Evolutionary conservation across 2,329 filamentous ascomycete genomes (phyloP).

Genomic region (Fusarium newnesense): DNA sequence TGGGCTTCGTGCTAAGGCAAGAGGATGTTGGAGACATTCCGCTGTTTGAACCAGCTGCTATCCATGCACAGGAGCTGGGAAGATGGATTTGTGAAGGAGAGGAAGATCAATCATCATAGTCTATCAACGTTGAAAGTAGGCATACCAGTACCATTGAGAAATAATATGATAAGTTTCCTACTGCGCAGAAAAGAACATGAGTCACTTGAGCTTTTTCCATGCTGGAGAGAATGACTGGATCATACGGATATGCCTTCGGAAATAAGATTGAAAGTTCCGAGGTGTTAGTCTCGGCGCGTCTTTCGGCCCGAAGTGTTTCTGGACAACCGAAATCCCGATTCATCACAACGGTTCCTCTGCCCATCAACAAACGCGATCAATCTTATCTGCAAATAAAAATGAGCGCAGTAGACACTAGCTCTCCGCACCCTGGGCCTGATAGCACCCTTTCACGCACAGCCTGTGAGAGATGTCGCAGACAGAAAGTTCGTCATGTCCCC

Average conservation of each 20-base stretch:
- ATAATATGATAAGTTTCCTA: not conserved
- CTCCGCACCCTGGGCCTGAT: not conserved
- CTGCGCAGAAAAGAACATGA: not conserved
- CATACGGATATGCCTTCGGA: no score
- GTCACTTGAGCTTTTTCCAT: not conserved
- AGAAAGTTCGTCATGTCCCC: not conserved
- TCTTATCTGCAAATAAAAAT: not conserved
- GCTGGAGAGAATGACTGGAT: not conserved
- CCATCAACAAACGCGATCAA: not conserved
- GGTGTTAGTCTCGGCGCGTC: not conserved
- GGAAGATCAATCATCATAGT: not conserved
- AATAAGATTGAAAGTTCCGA: no score
- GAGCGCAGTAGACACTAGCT: not conserved
- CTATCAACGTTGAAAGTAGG: fast-evolving
- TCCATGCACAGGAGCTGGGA: not conserved
- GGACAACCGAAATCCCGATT: not conserved
- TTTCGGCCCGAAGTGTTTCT: not conserved
- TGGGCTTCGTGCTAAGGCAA: not conserved
- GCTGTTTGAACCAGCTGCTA: not conserved
- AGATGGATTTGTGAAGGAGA: not conserved
- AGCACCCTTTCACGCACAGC: not conserved
- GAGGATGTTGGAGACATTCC: not conserved
- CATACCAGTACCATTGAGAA: not conserved
- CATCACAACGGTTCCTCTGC: not conserved
- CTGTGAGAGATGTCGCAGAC: not conserved